Evolutionary conservation across 305 asterid species (phyloP).

Genomic region (Stenogyne calaminthoides): DNA sequence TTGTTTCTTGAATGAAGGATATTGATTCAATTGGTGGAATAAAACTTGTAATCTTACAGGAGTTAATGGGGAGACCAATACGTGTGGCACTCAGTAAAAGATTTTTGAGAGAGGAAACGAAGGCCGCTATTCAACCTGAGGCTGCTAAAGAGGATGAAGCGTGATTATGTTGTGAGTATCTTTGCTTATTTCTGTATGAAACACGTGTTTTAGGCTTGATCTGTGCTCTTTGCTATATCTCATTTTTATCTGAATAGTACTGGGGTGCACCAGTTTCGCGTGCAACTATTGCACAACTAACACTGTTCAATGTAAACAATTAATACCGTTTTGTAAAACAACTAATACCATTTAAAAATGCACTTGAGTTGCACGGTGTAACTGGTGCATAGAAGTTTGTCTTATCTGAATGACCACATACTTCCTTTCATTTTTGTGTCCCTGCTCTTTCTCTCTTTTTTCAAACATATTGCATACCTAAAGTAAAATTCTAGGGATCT

Average conservation of each 20-base stretch:
- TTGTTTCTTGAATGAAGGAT: constrained; percentile 2
- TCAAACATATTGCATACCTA: too few relatives aligned
- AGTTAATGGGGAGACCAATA: constrained; percentile 81
- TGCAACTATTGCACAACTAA: too few relatives aligned
- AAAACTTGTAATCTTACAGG: constrained; percentile 45
- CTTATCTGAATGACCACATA: neutral
- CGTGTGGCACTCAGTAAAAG: constrained; percentile 68
- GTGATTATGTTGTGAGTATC: neutral
- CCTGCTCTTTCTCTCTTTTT: too few relatives aligned
- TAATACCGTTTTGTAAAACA: too few relatives aligned
- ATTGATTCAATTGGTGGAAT: neutral
- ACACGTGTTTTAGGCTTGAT: neutral
- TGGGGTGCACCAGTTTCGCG: too few relatives aligned
- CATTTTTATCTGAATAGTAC: neutral
- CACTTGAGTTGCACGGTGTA: too few relatives aligned
- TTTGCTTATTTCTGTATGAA: neutral
- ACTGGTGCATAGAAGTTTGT: too few relatives aligned
- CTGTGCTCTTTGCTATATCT: neutral
- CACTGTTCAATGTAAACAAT: too few relatives aligned
- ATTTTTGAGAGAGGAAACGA: constrained; percentile 69
- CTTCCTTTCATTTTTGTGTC: neutral
- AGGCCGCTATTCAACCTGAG: constrained; percentile 51
- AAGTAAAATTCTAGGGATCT: too few relatives aligned
- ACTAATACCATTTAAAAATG: too few relatives aligned
- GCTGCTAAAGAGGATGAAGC: constrained; percentile 22